phyloP scores from a whole-genome alignment of 306 rosid genomes.

The Castanea crenata region DNA sequence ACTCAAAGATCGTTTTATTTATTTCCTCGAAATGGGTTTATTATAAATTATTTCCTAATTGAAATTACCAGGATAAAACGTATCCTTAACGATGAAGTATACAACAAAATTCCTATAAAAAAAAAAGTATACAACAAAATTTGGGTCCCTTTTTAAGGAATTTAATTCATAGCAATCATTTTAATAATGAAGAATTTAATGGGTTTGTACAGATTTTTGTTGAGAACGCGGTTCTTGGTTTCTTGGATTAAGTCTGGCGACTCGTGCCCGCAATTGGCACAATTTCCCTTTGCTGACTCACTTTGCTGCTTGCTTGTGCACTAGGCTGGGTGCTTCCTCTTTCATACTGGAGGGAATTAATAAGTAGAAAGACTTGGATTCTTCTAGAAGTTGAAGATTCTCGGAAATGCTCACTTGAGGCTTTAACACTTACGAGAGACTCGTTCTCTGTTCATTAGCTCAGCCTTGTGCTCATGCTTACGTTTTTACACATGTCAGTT shows the following conservation, averaged over 20 bases:
- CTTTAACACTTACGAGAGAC: slow-evolving; percentile 4
- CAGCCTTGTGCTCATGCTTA: slow-evolving; percentile 50
- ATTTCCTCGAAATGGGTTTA: no score
- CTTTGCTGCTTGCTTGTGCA: background rate
- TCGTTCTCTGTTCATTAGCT: slow-evolving; percentile 20
- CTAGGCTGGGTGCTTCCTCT: slow-evolving; percentile 24
- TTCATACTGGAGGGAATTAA: slow-evolving; percentile 6
- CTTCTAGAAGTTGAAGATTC: slow-evolving; percentile 38
- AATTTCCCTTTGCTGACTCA: background rate
- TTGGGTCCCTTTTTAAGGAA: background rate
- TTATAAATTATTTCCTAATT: no score
- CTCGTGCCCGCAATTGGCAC: background rate
- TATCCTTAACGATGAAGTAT: no score
- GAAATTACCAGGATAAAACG: no score
- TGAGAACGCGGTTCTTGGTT: background rate
- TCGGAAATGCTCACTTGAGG: background rate
- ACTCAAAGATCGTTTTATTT: no score
- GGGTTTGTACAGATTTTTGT: background rate
- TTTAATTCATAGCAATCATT: no score
- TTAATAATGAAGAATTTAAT: no score
- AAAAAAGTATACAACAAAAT: no score
- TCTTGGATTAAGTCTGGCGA: background rate
- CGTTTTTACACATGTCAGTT: slow-evolving; percentile 11
- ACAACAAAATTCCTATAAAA: no score
- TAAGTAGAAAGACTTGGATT: slow-evolving; percentile 1